Percentiles rank a stretch among this genome's conserved stretches.
Conservation (phyloP, 2,329 filamentous ascomycete species). For the Fusarium brevicatenulatum region DNA sequence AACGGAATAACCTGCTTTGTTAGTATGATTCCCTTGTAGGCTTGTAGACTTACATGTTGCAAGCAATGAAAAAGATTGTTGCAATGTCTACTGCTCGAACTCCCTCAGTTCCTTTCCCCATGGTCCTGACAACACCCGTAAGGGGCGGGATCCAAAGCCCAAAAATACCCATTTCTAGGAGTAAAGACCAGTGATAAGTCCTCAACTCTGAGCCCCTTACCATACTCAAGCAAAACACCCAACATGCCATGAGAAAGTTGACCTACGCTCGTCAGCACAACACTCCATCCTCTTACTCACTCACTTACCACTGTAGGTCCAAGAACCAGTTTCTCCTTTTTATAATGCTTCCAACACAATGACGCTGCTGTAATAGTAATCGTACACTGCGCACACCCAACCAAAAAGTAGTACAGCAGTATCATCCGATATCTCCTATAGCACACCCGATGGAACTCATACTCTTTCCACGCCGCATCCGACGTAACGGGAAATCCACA, state of each 20-base stretch:
- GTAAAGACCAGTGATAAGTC: constrained; percentile 53
- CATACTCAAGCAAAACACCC: constrained; percentile 49
- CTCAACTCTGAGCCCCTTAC: constrained; percentile 49
- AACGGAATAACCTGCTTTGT: constrained; percentile 49
- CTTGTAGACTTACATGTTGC: constrained; percentile 52
- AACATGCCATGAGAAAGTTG: constrained; percentile 51
- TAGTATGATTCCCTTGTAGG: background rate
- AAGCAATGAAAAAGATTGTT: constrained; percentile 47
- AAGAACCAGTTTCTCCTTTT: constrained; percentile 45
- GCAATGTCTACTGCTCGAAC: constrained; percentile 41
- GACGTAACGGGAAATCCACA: constrained; percentile 54
- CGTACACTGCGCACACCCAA: constrained; percentile 52
- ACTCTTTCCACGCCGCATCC: constrained; percentile 46
- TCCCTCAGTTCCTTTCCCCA: background rate
- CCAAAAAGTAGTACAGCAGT: constrained; percentile 51
- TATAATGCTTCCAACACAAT: constrained; percentile 53
- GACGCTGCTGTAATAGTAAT: constrained; percentile 50
- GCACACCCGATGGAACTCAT: constrained; percentile 55
- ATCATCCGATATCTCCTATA: constrained; percentile 52
- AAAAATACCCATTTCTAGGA: constrained; percentile 48
- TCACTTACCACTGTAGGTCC: constrained; percentile 49
- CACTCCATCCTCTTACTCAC: accelerated
- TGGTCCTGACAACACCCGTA: constrained; percentile 39
- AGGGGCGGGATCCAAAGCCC: constrained; percentile 43
- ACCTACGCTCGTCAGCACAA: constrained; percentile 40